Evolutionary conservation across 2,329 filamentous ascomycete species (phyloP), one percentile per base, ranked within the genome.

Genomic region (Dothiorella sarmentorum): DNA sequence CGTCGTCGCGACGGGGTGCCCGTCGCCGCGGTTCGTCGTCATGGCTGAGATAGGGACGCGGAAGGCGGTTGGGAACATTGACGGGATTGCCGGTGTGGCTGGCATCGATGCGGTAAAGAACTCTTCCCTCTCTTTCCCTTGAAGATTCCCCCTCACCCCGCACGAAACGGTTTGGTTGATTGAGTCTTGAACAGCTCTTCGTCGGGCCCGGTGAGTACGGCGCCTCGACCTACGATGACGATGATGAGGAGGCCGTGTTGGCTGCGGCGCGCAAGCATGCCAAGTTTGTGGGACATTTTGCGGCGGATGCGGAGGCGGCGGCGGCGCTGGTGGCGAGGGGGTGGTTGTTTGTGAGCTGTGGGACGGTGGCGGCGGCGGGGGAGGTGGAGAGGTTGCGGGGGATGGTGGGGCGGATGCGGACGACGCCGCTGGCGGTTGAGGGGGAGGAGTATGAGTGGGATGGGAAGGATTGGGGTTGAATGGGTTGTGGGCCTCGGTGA

Each of bases 151-250:
- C 27, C 27, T 29, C 27, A 10, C n/a, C n/a, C n/a, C n/a, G n/a
- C n/a, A n/a, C n/a, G n/a, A n/a, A n/a, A n/a, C n/a, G n/a, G n/a
- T n/a, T n/a, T n/a, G n/a, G n/a, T n/a, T n/a, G n/a, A n/a, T n/a
- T n/a, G n/a, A n/a, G n/a, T n/a, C n/a, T n/a, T n/a, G n/a, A n/a
- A 38, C 10, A 53, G 49, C 49, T 53, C 22, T 53, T 53, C 49
- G 33, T 53, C 49, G 35, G 35, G 2, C 33, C 35, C 3, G n/a
- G n/a, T n/a, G n/a, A n/a, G n/a, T n/a, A n/a, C 49, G 29, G n/a
- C 49, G 22, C 15, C 33, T 38, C 15, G n/a, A 29, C 20, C n/a
- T 20, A 33, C 31, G 11, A 18, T 17, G 3, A 9, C 4, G 42
- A 45, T 15, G 10, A 18, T 15, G 40, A 24, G 29, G 31, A 52